Evolutionary conservation across 2,329 filamentous ascomycete species (phyloP), one percentile per base, ranked within the genome.

Genomic region (Alternaria ethzedia): DNA sequence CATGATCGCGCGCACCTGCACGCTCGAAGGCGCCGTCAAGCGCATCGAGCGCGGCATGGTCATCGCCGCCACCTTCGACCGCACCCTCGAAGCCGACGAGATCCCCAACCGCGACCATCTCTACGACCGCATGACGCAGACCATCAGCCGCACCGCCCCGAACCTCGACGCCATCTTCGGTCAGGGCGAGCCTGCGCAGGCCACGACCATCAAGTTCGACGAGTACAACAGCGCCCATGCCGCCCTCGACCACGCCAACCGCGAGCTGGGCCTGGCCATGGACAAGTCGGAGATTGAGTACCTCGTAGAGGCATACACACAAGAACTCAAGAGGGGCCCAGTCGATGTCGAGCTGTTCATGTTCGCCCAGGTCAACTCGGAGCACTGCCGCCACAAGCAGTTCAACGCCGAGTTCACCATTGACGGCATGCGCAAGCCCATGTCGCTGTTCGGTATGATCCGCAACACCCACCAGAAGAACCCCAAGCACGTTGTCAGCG

Each of bases 301-400:
- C 76, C 86, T 99, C 43, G 92, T 97, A n/a, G 89, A 94, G 70
- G 90, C 90, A 45, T 96, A 93, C 80, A 88, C 88, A 6, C 84
- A 88, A 41, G 86, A 85, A 61, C 83, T 90, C 17, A 87, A 88
- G 66, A 84, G 89, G 41, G 83, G 87, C 52, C 93, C 93, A 1
- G 90, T 94, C 64, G 96, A 98, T 78, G 92, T 98, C 47, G 96
- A 99, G 82, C 86, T 98, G 21, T 98, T 98, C 86, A 98, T 98
- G 96, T 99, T 98, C 80, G 95, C 95, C 15, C 96, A 99, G 82
- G 95, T 99, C 79, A 98, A 98, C 84, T 98, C 95, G 4, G 96
- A 99, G 85, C 95, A 98, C 81, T 97, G 88, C 76, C 83, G 88
- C 62, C 88, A 90, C 78, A 97, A 97, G 84, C 92, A 96, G 73